Evolutionary conservation across 495 filamentous ascomycete genomes (phyloP).

Genomic region (Neurospora sp.): DNA sequence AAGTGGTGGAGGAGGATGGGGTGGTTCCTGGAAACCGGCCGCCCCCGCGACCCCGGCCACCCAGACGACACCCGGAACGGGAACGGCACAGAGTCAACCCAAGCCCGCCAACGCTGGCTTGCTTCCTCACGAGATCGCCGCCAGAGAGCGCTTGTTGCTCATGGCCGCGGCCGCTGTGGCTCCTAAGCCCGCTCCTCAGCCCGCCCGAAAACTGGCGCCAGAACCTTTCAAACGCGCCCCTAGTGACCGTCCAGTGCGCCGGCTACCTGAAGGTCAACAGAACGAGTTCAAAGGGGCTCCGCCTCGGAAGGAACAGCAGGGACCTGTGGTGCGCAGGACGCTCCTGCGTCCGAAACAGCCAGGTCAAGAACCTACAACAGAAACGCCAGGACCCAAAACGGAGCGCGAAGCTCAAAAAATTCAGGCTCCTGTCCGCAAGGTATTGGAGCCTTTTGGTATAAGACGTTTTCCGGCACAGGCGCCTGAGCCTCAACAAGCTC

Average conservation of each 20-base stretch:
- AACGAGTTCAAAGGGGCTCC: background rate
- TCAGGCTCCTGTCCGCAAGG: background rate
- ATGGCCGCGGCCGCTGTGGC: background rate
- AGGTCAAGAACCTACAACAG: background rate
- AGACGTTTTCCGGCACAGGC: background rate
- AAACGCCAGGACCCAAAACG: background rate
- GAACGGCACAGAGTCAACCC: background rate
- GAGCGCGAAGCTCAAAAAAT: background rate
- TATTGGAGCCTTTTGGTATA: background rate
- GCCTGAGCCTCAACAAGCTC: background rate
- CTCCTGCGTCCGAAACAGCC: background rate
- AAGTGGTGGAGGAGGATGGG: background rate
- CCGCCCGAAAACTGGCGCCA: background rate
- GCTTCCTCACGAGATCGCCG: constrained; percentile 14
- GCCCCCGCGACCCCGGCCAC: background rate
- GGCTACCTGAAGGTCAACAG: background rate
- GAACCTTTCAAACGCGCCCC: background rate
- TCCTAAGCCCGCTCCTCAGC: background rate
- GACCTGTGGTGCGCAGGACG: background rate
- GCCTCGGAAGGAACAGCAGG: background rate
- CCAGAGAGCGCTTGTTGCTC: constrained; percentile 2
- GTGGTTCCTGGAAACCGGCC: background rate
- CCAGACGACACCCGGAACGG: background rate
- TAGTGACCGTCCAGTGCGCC: background rate
- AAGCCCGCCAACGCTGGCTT: background rate